Base-by-base conservation (phyloP, 345 rosid species). In the Cardamine chenopodiifolia region DNA sequence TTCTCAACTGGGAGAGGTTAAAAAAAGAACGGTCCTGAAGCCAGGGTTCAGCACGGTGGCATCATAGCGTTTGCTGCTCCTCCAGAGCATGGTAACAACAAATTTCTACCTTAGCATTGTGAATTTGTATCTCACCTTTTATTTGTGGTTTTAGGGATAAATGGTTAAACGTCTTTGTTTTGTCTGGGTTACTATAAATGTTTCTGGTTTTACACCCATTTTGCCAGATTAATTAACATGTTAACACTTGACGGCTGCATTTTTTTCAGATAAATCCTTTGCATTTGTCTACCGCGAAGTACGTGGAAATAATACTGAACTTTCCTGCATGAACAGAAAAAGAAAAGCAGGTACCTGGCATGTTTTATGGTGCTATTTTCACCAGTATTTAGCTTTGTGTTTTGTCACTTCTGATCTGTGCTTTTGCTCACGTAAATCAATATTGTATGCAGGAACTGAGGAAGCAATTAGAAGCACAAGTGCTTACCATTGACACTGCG, bases 201-300 rank as follows among this genome's bases (percentile, higher is more conserved):
- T 28, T 62, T 37, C 22, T 8, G 5, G 15, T 60, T 14, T 63
- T 39, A 50, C 34, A 12, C 39, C 3, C 12, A 10, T 26, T 60
- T 49, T 35, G 28, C 13, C 25, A 29, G 54, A 62, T 73, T 14
- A 17, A 7, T 59, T 28, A 4, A 18, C 3, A 50, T 66, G 34
- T 47, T 70, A 63, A 70, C 59, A 37, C 62, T 57, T 57, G 39
- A 54, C 49, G 3, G 35, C 50, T 76, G 22, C 63, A 37, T 74
- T 28, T 8, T 9, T 81, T 75, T 54, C 90, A 95, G 99, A 92
- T 13, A 68, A 77, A 74, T 83, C 97, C 8, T 89, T 82, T 84
- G 88, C 92, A 26, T 95, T 90, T 86, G 99, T 95, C 35, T 95
- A 80, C 83, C 90, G 97, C 1, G 96, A 95, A 74, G 86, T 89